Conservation (phyloP, 1,284 basidiomycete genomes). For the Lentinus polychrous region DNA sequence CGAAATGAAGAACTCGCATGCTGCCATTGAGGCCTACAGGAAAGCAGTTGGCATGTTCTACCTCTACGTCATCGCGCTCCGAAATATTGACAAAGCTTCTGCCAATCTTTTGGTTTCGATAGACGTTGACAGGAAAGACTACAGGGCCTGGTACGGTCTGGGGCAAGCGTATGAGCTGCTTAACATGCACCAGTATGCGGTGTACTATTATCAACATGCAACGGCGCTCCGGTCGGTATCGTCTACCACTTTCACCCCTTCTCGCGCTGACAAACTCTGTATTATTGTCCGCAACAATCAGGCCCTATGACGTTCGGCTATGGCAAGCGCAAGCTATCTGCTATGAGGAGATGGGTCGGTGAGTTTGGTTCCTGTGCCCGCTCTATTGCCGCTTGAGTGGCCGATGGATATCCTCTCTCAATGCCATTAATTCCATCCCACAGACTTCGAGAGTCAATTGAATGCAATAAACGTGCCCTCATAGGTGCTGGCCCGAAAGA, state of each 20-base stretch:
- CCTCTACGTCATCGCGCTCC: neutral
- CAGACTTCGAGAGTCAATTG: constrained; percentile 80
- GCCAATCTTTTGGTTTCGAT: constrained; percentile 6
- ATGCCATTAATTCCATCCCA: neutral
- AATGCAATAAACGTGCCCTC: constrained; percentile 84
- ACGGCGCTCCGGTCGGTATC: constrained; percentile 74
- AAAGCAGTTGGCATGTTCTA: constrained; percentile 82
- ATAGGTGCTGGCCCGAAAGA: constrained; percentile 80
- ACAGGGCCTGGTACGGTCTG: constrained; percentile 97
- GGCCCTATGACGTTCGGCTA: constrained; percentile 93
- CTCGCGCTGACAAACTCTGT: neutral
- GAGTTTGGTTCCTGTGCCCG: constrained; percentile 12
- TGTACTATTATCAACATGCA: constrained; percentile 96
- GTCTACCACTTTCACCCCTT: constrained; percentile 1
- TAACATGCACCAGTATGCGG: constrained; percentile 93
- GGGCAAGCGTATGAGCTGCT: constrained; percentile 97
- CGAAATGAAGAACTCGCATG: constrained; percentile 98
- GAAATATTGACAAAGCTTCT: neutral
- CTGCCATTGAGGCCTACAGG: constrained; percentile 96
- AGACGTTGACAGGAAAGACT: constrained; percentile 96
- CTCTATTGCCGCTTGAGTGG: constrained; percentile 12
- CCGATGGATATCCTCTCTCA: neutral
- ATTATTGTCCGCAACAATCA: constrained; percentile 23
- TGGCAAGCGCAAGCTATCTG: constrained; percentile 95
- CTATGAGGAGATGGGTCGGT: constrained; percentile 88